Evolutionary conservation across 331 rosid species (phyloP), one percentile per base, ranked within the genome.

Genomic region (Rosa hybrid): DNA sequence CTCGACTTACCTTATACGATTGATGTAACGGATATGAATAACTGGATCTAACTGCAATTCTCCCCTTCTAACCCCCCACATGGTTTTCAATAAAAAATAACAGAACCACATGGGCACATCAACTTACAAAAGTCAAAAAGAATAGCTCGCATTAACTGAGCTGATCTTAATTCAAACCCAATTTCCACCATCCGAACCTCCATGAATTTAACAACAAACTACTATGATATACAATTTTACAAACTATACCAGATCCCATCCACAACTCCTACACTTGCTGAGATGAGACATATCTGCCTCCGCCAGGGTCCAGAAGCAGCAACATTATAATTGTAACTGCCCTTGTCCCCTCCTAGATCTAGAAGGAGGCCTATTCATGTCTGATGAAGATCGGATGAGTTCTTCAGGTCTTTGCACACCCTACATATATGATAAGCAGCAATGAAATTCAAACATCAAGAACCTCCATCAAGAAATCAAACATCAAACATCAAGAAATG

Each of bases 141-240:
- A 94, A 90, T 94, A 77, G 93, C 94, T 85, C 79, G 86, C 56
- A 76, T 77, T 78, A 75, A 85, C 90, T 72, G 84, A 56, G 90
- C 85, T 80, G 78, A 76, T 82, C 87, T 81, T 79, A 85, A 79
- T 87, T 81, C 80, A 73, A 90, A 84, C 86, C 88, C 85, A 84
- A 80, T 87, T 75, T 86, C 85, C 77, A 83, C 85, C 87, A 75
- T 85, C 94, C 88, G 87, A 85, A 84, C 85, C 88, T 73, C 89
- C 90, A 91, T 56, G 75, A 74, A 88, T 71, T 86, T 76, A 84
- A 86, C 57, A 82, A 86, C 85, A 78, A 84, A 75, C 92, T 92
- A 87, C 92, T 86, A 82, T 71, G 89, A 90, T 95, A 84, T 92
- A 93, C 99, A 93, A 93, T 82, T 91, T 88, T 93, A 93, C 96